Base-by-base conservation (phyloP, 768 basidiomycete genomes). In the Rhodocollybia butyracea region DNA sequence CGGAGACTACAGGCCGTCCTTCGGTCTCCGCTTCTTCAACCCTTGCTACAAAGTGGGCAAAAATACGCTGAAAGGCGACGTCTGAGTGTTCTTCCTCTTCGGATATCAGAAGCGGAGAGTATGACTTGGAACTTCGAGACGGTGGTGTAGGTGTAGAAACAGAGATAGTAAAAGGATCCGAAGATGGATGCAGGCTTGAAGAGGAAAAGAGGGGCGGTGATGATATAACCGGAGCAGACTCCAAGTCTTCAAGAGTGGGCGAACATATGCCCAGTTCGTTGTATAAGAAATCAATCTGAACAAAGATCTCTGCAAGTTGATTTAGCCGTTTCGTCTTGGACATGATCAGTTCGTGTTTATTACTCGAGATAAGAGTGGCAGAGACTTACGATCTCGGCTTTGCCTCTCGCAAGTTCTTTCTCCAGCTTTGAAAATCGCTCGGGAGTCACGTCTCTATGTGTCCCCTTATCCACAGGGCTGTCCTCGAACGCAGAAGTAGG, bases 241-340 rank as follows among this genome's bases (percentile, higher is more conserved):
- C 64, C 60, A 66, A 65, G 54, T 82, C 80, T 17, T 82, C 81
- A 1, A 80, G 61, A 3, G 79, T 72, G 17, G 88, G 88, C 30
- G 86, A 77, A 2, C 77, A 55, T 32, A 93, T 81, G 24, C 90
- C 94, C 5, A 98, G 82, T 65, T 96, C 92, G 26, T 82, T 78
- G 61, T 92, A 82, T 15, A 95, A 71, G 82, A 86, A 89, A 66
- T 93, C 89, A 31, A 94, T 85, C 54, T 93, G 88, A 11, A 84
- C 69, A 59, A 94, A 83, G 30, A 81, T 76, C 8, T 73, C 70
- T 6, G 84, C 82, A 22, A 94, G 74, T 51, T 86, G 77, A 46
- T 76, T 73, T 31, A 89, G 75, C 26, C 91, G 85, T 64, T 87
- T 89, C 26, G 77, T 70, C 89, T 91, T 57, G 5, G 45, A 40